Base-by-base conservation (phyloP, 2,329 filamentous ascomycete genomes). In the Biscogniauxia sp. region DNA sequence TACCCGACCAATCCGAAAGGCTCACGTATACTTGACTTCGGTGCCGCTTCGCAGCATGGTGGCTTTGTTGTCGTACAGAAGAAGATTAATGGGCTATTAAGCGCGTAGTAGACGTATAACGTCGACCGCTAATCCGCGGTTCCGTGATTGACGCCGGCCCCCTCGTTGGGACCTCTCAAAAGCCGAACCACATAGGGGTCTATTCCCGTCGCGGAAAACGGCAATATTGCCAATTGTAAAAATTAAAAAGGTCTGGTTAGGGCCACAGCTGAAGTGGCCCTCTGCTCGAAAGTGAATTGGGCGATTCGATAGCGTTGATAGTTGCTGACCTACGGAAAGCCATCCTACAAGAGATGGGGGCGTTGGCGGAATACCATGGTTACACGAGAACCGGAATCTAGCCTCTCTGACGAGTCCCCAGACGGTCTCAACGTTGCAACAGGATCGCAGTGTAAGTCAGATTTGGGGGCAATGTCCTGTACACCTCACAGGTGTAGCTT, bases 381-480 rank as follows among this genome's bases (percentile, higher is more conserved):
- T 5, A 11, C 37, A 45, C 37, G n/a, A 45, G 37, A 45, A 2
- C 37, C 5, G 37, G 37, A 45, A 13, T 55, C 23, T 55, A 8
- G 8, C n/a, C 50, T 52, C 57, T 51, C n/a, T 17, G 57, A 54
- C 41, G 49, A 53, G 49, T 20, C 19, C 51, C 51, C 49, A 25
- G 20, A 55, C 32, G 20, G 51, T 50, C 50, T 54, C 53, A 50
- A 58, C 28, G 55, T 56, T 49, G 56, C 56, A 55, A 62, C 51
- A 65, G 62, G 62, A 62, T 64, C 37, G 13, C 25, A 51, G 41
- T 50, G 61, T 53, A 56, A 50, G 52, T 53, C 49, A 53, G 17
- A 45, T 45, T n/a, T n/a, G 37, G 37, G 17, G 37, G 37, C 37
- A 45, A n/a, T 45, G 37, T 45, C 15, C 15, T 45, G 37, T 45